Evolutionary conservation across 345 rosid genomes (phyloP).

Genomic region (Psidium guajava): DNA sequence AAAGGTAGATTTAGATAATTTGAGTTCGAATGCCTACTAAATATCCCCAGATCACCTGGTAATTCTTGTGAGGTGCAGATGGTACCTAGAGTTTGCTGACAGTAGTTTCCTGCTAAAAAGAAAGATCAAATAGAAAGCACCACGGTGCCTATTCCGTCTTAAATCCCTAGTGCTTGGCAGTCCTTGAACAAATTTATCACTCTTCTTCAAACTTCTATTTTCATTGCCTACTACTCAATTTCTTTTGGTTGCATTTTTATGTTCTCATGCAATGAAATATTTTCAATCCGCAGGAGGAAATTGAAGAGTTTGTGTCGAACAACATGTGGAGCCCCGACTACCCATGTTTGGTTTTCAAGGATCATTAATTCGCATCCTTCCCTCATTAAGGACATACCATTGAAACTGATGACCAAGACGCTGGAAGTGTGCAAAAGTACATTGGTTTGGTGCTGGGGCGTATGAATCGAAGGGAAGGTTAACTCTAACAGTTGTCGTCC

Average conservation of each 20-base stretch:
- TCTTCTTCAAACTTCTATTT: neutral
- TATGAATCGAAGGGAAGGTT: neutral
- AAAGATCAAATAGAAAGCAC: neutral
- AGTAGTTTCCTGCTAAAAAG: neutral
- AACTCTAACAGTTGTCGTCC: neutral
- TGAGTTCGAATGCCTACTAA: neutral
- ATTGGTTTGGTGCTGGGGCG: neutral
- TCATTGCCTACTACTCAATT: neutral
- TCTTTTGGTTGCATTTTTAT: neutral
- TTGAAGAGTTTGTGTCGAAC: slow-evolving; percentile 47
- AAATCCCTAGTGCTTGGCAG: neutral
- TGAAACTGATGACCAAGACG: neutral
- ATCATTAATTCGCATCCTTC: slow-evolving; percentile 15
- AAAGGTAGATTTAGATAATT: neutral
- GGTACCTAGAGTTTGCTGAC: neutral
- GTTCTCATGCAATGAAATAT: neutral
- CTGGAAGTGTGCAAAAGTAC: neutral
- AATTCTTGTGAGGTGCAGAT: neutral
- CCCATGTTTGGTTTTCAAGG: slow-evolving; percentile 60
- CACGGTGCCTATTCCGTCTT: neutral
- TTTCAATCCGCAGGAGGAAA: slow-evolving; percentile 47
- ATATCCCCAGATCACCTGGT: neutral
- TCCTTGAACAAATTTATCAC: neutral
- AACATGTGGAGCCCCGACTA: slow-evolving; percentile 95
- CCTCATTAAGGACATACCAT: neutral